Base-by-base conservation (phyloP, 331 rosid species). In the Quercus tomentella region DNA sequence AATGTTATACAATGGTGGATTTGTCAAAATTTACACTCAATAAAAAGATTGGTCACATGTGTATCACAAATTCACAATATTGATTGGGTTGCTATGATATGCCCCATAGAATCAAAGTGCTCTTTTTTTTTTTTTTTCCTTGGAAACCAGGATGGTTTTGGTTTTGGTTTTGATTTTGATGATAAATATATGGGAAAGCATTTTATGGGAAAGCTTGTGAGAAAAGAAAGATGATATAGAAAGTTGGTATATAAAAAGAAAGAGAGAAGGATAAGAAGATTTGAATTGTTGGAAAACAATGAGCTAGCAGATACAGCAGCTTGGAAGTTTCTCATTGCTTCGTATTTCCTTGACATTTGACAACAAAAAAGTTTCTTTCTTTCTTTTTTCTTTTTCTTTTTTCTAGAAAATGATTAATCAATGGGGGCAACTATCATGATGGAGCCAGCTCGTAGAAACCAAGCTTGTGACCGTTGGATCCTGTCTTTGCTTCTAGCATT, bases 21-120 rank as follows among this genome's bases (percentile, higher is more conserved):
- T 41, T 2, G 14, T 41, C 14, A 41, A 41, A 41, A 41, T 41
- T 41, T 9, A 41, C 49, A 2, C 12, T 41, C 14, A 41, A 41
- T 41, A 92, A 89, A 16, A 93, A 33, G 33, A 91, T 88, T 0
- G 98, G 97, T 97, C 98, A 94, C 14, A 82, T 73, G 85, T 94
- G 98, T n/a, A 94, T 9, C 49, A 41, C 1, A 41, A 41, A 41
- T 41, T 87, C 14, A 67, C 9, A 3, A 94, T 80, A 77, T 94
- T 91, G 4, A 82, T 9, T 1, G 85, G 93, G 90, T 94, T 92
- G 85, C 91, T 87, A 85, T 92, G 98, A 56, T 94, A 91, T 0
- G 97, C 93, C 16, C 97, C 98, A 66, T 94, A 91, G 88, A 94
- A 61, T 93, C 92, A 70, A 92, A 94, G 65, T 89, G 93, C 78